Conservation (phyloP, 176 grass and related monocot species). For the Lolium perenne region DNA sequence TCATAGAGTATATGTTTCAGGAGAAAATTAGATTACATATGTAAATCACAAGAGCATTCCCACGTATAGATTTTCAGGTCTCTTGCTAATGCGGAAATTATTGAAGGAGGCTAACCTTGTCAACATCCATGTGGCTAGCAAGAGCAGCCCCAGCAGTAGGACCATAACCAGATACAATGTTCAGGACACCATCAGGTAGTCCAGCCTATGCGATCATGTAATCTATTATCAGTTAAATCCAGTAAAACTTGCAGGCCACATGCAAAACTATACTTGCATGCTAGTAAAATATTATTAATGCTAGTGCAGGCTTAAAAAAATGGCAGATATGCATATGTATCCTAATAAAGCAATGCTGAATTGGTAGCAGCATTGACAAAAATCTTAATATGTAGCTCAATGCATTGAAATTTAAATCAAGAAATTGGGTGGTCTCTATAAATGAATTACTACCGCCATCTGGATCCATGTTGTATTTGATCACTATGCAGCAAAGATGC, state of each 20-base stretch:
- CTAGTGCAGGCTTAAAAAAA: background rate
- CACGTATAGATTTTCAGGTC: background rate
- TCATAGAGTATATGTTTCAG: background rate
- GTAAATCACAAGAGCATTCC: background rate
- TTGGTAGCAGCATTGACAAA: background rate
- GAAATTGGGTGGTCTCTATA: background rate
- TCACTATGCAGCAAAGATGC: background rate
- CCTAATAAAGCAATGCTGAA: slow-evolving; percentile 4
- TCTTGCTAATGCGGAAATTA: background rate
- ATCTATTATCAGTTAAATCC: slow-evolving; percentile 18
- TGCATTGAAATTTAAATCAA: background rate
- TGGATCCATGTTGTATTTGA: background rate
- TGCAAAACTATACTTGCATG: background rate
- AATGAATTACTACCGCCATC: background rate
- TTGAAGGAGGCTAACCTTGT: slow-evolving; percentile 71
- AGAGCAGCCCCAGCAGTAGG: slow-evolving; percentile 96
- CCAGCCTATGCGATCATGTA: slow-evolving; percentile 67
- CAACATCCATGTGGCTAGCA: slow-evolving; percentile 99
- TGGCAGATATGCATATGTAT: background rate
- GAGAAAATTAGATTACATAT: background rate
- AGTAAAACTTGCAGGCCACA: background rate
- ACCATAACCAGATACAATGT: slow-evolving; percentile 85
- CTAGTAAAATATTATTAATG: background rate
- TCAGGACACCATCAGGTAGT: slow-evolving; percentile 84
- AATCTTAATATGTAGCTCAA: background rate